These are phyloP conservation scores for Paraphaeosphaeria minitans DNA, from an alignment of 2,329 filamentous ascomycete genomes.

Conservation along the genomic window DNA sequence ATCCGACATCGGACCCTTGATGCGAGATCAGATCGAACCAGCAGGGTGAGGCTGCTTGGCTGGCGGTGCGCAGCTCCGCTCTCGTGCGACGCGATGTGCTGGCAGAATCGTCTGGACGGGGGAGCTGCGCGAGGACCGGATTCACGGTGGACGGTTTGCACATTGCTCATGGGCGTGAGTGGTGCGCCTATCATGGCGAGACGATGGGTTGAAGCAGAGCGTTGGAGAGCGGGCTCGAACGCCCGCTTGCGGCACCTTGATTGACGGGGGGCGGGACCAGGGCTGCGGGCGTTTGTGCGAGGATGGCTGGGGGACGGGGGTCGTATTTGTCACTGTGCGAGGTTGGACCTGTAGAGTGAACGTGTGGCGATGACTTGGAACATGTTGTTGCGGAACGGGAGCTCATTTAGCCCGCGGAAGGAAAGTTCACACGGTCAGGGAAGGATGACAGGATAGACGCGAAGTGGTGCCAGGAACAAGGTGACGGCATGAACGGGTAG, in stretches of 20 bases:
- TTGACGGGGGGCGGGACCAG: background rate
- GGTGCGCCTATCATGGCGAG: too few species aligned
- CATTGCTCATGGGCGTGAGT: too few species aligned
- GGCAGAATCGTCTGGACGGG: background rate
- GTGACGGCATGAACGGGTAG: background rate
- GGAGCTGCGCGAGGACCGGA: background rate
- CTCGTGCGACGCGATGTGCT: slow-evolving; percentile 6
- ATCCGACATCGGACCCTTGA: too few species aligned
- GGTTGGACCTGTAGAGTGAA: too few species aligned
- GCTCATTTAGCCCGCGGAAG: background rate
- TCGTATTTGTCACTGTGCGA: background rate
- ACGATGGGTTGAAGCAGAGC: too few species aligned
- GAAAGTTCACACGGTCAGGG: background rate
- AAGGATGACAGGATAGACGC: background rate
- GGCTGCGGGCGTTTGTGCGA: background rate
- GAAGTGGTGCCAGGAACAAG: background rate
- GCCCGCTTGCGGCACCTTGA: background rate
- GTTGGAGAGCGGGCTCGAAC: background rate
- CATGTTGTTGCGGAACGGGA: background rate
- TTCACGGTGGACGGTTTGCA: too few species aligned
- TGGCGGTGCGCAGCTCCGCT: slow-evolving; percentile 3
- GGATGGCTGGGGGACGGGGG: background rate
- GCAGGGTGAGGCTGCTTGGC: background rate
- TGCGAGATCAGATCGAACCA: too few species aligned
- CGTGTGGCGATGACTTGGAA: background rate